Percentiles rank a stretch among this genome's conserved stretches.
Evolutionary conservation across 768 basidiomycete species (phyloP).

Genomic region (Tephrocybe sp.): DNA sequence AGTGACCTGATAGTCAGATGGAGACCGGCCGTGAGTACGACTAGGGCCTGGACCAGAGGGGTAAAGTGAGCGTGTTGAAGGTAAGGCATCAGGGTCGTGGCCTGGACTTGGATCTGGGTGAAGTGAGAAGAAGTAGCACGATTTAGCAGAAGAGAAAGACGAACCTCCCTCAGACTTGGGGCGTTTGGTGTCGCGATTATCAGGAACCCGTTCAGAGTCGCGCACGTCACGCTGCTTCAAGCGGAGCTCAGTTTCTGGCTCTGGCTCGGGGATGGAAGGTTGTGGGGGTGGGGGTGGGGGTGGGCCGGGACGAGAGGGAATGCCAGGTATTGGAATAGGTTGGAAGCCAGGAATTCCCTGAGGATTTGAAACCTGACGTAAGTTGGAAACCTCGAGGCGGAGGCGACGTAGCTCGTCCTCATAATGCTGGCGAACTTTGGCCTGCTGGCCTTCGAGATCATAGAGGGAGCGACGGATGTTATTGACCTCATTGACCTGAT

Average conservation of each 20-base stretch:
- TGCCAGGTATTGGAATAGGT: conserved; percentile 8
- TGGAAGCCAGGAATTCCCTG: conserved; percentile 20
- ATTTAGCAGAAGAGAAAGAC: background rate
- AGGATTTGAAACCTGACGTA: conserved; percentile 11
- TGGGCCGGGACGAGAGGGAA: background rate
- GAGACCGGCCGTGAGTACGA: conserved; percentile 11
- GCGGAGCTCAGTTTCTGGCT: conserved; percentile 15
- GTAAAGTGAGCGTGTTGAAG: conserved; percentile 25
- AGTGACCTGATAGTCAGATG: conserved; percentile 15
- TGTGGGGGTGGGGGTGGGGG: too few species aligned
- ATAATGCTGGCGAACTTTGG: conserved; percentile 81
- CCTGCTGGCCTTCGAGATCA: conserved; percentile 87
- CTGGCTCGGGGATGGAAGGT: conserved; percentile 5
- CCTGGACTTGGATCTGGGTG: conserved; percentile 28
- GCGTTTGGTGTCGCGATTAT: conserved; percentile 26
- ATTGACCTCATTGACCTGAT: conserved; percentile 87
- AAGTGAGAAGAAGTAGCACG: background rate
- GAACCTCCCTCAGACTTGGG: conserved; percentile 11
- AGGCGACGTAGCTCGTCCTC: conserved; percentile 80
- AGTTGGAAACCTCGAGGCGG: conserved; percentile 58
- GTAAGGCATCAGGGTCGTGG: conserved; percentile 26
- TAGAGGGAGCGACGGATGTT: conserved; percentile 88
- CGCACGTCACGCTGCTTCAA: conserved; percentile 14
- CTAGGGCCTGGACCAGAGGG: conserved; percentile 14
- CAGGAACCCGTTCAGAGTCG: conserved; percentile 27